A percentile compares a stretch with the other conserved stretches of the same genome.
These are phyloP conservation scores for Leptomonas pyrrhocoris DNA, from an alignment of 208 protist genomes.

Conservation along the genomic window DNA sequence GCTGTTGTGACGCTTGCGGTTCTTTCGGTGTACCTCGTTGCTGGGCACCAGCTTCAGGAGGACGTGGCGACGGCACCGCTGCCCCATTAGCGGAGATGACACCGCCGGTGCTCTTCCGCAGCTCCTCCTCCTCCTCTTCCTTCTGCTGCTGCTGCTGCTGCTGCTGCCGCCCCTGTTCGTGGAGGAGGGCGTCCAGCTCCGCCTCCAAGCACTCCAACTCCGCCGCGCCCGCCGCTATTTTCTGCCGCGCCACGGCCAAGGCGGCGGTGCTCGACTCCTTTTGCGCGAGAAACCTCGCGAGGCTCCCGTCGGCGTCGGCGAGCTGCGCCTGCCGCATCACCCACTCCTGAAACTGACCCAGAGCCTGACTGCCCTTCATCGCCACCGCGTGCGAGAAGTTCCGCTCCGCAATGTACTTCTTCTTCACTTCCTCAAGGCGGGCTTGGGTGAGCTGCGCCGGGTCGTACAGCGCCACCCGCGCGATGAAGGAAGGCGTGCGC, in stretches of 20 bases:
- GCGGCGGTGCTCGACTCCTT: constrained; percentile 17
- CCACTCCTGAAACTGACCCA: constrained; percentile 66
- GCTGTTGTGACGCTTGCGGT: not conserved
- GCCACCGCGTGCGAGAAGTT: constrained; percentile 62
- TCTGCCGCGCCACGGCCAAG: constrained; percentile 16
- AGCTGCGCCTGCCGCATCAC: constrained; percentile 55
- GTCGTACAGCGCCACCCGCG: constrained; percentile 47
- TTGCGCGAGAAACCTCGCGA: constrained; percentile 13
- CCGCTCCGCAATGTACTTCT: constrained; percentile 37
- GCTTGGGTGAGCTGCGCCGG: constrained; percentile 32
- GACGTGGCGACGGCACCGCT: not conserved
- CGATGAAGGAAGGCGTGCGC: constrained; percentile 49
- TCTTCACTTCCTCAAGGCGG: constrained; percentile 28
- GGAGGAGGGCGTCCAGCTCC: constrained; percentile 37
- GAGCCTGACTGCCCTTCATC: constrained; percentile 53
- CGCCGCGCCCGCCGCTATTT: constrained; percentile 27
- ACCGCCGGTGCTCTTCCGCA: constrained; percentile 5
- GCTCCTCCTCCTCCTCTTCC: no score
- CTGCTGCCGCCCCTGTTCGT: constrained; percentile 9
- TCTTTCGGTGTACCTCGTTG: not conserved
- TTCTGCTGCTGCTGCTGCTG: no score
- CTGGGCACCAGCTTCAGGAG: not conserved
- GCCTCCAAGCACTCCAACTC: constrained; percentile 40
- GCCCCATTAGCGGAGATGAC: not conserved
- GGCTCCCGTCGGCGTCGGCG: constrained; percentile 19